Evolutionary conservation across 805 yeast genomes (phyloP).

Genomic region (Candida peoriensis): DNA sequence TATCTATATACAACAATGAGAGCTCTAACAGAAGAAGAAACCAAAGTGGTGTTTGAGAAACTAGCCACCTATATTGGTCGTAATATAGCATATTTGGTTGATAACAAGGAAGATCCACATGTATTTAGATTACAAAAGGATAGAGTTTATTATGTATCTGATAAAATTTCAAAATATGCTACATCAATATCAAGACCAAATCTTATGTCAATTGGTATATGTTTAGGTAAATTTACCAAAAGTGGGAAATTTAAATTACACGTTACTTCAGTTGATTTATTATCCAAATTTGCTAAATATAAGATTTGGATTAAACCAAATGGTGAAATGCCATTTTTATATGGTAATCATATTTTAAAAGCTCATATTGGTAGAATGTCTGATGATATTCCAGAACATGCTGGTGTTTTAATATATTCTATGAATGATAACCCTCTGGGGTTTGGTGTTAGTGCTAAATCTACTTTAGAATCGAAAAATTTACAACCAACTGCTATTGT

Average conservation of each 20-base stretch:
- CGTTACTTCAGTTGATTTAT: constrained; percentile 79
- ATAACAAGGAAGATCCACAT: constrained; percentile 74
- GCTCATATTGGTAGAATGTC: constrained; percentile 97
- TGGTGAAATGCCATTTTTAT: constrained; percentile 97
- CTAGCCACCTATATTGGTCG: constrained; percentile 96
- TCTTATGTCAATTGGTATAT: constrained; percentile 87
- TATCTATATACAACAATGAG: constrained; percentile 51
- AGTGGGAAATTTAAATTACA: constrained; percentile 95
- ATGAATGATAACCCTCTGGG: constrained; percentile 94
- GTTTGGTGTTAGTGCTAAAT: constrained; percentile 90
- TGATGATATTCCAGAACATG: constrained; percentile 97
- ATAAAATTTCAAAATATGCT: constrained; percentile 77
- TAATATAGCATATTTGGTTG: constrained; percentile 82
- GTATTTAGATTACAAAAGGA: constrained; percentile 96
- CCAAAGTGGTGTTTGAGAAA: constrained; percentile 92
- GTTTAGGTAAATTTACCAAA: constrained; percentile 96
- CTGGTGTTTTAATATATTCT: constrained; percentile 86
- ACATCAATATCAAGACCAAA: constrained; percentile 86
- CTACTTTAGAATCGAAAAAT: constrained; percentile 81
- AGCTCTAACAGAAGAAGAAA: constrained; percentile 93
- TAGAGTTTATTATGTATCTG: constrained; percentile 89
- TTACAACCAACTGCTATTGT: constrained; percentile 93
- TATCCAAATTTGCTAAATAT: constrained; percentile 85
- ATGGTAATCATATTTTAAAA: constrained; percentile 93
- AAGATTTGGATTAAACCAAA: constrained; percentile 95